These are phyloP conservation scores for Scutellaria galericulata DNA, from an alignment of 257 asterid genomes.

Conservation along the genomic window DNA sequence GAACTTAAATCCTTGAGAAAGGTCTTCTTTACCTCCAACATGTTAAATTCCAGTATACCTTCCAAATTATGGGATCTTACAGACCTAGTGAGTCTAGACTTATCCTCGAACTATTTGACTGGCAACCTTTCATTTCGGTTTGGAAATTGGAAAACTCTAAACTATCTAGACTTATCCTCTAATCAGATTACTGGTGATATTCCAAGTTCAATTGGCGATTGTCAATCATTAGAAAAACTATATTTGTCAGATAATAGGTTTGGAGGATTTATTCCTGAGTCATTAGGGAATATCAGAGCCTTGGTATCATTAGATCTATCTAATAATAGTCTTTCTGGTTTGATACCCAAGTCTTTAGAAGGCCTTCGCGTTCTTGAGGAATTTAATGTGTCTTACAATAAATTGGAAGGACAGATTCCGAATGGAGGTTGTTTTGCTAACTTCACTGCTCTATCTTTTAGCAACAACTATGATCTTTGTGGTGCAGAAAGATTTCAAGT, in stretches of 20 bases:
- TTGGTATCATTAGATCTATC: too few species aligned
- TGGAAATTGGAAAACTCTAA: slow-evolving; percentile 15
- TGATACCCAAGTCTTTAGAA: too few species aligned
- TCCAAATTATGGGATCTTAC: slow-evolving; percentile 32
- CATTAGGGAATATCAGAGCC: too few species aligned
- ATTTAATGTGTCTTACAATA: slow-evolving; percentile 31
- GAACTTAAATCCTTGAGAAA: slow-evolving; percentile 29
- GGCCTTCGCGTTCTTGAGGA: not conserved
- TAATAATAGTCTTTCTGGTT: not conserved
- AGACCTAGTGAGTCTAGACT: slow-evolving; percentile 25
- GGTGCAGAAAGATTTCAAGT: slow-evolving; percentile 35
- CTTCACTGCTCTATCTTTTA: slow-evolving; percentile 42
- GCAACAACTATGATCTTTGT: slow-evolving; percentile 34
- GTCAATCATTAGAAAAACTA: slow-evolving; percentile 1
- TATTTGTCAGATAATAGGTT: slow-evolving; percentile 10
- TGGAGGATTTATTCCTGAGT: too few species aligned
- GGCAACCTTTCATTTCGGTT: slow-evolving; percentile 32
- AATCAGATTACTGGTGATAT: slow-evolving; percentile 41
- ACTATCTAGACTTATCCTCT: slow-evolving; percentile 22
- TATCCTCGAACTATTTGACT: slow-evolving; percentile 37
- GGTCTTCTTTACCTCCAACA: slow-evolving; percentile 26
- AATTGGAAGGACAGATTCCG: slow-evolving; percentile 39
- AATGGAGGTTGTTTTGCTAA: slow-evolving; percentile 31
- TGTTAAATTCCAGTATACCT: slow-evolving; percentile 34
- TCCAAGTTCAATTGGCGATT: slow-evolving; percentile 34